phyloP scores from a whole-genome alignment of 441 rosid genomes.

The Bocquillonia castaneifolia region DNA sequence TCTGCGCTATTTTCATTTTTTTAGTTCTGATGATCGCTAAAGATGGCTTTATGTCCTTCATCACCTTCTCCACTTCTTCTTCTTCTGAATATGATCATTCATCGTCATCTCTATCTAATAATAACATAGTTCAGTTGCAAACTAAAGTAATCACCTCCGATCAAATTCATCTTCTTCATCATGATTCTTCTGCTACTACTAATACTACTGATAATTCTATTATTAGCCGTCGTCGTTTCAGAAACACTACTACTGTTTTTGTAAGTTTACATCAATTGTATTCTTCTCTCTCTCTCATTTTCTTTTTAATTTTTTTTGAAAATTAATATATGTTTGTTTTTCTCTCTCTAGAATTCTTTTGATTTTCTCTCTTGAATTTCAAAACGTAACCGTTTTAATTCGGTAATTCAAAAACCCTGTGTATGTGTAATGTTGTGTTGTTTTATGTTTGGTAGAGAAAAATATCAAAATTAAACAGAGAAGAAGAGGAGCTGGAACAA shows the following conservation, averaged over 20 bases:
- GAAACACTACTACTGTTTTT: slow-evolving; percentile 13
- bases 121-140: slow-evolving; percentile 27
- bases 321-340: neutral
- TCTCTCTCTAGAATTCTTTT: slow-evolving; percentile 6
- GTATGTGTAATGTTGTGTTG: neutral
- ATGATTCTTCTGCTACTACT: neutral
- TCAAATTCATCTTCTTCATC: slow-evolving; percentile 23
- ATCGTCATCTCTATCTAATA: neutral
- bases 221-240: slow-evolving; percentile 10
- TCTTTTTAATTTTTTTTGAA: neutral
- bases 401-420: too few relatives aligned
- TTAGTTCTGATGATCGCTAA: slow-evolving; percentile 1
- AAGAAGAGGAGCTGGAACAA: slow-evolving; percentile 33
- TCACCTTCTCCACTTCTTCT: slow-evolving; percentile 8
- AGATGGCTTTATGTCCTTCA: neutral
- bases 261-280: too few relatives aligned
- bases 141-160: slow-evolving; percentile 24
- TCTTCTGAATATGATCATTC: slow-evolving; percentile 13
- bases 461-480: slow-evolving; percentile 31
- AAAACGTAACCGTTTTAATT: neutral
- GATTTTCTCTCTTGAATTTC: neutral
- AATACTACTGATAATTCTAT: neutral
- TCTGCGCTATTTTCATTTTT: neutral
- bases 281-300: too few relatives aligned
- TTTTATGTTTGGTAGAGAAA: slow-evolving; percentile 32